Percentiles rank a stretch among this genome's conserved stretches.
Evolutionary conservation across 2,329 filamentous ascomycete species (phyloP).

Genomic region (Ambrosiella cleistominuta): DNA sequence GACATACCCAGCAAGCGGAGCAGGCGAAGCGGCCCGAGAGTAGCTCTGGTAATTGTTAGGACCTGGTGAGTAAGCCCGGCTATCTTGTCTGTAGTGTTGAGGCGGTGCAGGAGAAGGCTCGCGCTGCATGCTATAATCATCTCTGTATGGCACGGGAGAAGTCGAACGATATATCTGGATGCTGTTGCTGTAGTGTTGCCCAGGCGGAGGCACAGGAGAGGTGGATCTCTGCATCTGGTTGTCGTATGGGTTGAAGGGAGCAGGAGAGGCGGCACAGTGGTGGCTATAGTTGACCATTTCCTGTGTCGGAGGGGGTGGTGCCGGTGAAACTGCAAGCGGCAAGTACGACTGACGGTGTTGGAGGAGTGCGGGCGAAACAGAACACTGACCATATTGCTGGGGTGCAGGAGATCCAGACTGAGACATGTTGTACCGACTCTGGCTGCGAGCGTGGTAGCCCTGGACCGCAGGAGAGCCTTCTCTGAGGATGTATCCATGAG

Average conservation of each 20-base stretch:
- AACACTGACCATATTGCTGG: slow-evolving; percentile 15
- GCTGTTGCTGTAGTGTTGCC: slow-evolving; percentile 14
- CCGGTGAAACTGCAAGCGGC: slow-evolving; percentile 23
- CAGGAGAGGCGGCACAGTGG: slow-evolving; percentile 15
- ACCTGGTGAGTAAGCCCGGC: slow-evolving; percentile 18
- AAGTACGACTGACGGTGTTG: slow-evolving; percentile 17
- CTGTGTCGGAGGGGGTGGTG: slow-evolving; percentile 17
- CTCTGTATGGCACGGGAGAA: slow-evolving; percentile 23
- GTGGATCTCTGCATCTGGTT: neutral
- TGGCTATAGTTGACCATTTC: slow-evolving; percentile 13
- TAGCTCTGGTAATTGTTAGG: slow-evolving; percentile 16
- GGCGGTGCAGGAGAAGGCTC: slow-evolving; percentile 6
- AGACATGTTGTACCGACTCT: slow-evolving; percentile 13
- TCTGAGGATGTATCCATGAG: slow-evolving; percentile 13
- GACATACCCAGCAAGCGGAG: slow-evolving; percentile 16
- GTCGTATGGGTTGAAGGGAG: slow-evolving; percentile 8
- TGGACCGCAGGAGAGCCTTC: slow-evolving; percentile 19
- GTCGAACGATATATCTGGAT: slow-evolving; percentile 18
- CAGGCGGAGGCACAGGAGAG: slow-evolving; percentile 17
- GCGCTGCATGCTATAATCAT: slow-evolving; percentile 5
- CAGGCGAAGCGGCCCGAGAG: slow-evolving; percentile 25
- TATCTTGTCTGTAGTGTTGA: slow-evolving; percentile 19
- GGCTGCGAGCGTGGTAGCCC: slow-evolving; percentile 15
- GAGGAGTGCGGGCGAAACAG: slow-evolving; percentile 19
- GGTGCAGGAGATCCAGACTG: slow-evolving; percentile 20